Percentiles rank a stretch among this genome's conserved stretches.
phyloP scores from a whole-genome alignment of 495 filamentous ascomycete species.

The Parmelia sp. region DNA sequence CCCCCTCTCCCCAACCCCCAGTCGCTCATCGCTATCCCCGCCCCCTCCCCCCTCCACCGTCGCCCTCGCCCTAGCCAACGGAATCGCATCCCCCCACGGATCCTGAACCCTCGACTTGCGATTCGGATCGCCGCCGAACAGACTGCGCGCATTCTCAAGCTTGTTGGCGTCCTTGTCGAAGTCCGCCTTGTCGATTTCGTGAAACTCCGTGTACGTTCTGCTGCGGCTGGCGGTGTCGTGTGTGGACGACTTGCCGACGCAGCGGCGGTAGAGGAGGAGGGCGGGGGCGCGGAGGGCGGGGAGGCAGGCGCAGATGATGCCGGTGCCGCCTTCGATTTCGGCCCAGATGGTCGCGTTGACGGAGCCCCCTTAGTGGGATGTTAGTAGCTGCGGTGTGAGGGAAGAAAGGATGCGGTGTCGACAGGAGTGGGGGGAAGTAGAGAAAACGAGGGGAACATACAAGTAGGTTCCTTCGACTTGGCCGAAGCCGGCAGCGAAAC shows the following conservation, averaged over 20 bases:
- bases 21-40: not conserved
- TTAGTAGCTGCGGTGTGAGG: not conserved
- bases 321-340: conserved; percentile 8
- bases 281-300: not conserved
- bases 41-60: not conserved
- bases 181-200: not conserved
- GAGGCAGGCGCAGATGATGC: too few relatives aligned
- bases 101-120: not conserved
- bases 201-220: not conserved
- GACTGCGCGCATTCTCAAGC: not conserved
- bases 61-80: not conserved
- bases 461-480: conserved; percentile 1
- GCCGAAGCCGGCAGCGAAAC: not conserved
- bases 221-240: not conserved
- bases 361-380: not conserved
- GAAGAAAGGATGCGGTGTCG: too few relatives aligned
- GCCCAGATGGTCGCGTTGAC: conserved; percentile 9
- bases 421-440: not conserved
- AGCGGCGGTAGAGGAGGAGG: not conserved
- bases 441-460: not conserved
- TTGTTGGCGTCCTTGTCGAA: not conserved
- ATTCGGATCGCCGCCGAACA: not conserved
- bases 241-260: not conserved
- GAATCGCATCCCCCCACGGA: conserved; percentile 1
- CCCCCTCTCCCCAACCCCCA: not conserved